Evolutionary conservation across 352 stramenopile genomes (phyloP), one percentile per base, ranked within the genome.

Genomic region (Plasmopara muralis): DNA sequence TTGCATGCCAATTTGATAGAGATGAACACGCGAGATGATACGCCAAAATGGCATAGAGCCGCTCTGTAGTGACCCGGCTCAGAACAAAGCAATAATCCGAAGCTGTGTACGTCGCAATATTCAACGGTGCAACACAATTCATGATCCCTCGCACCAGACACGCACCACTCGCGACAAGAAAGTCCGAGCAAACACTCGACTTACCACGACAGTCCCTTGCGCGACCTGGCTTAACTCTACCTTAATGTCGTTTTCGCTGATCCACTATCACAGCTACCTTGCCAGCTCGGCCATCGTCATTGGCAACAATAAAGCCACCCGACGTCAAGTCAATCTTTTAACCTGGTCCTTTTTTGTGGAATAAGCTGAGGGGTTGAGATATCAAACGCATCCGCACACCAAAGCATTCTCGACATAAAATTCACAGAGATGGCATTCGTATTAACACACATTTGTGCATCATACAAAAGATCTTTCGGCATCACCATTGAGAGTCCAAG

Each of bases 261-360:
- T 59, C 56, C 31, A 55, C 33, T 45, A 64, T 43, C 10, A 64
- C 45, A 41, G 59, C 40, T 2, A 29, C 0, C 1, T 55, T 44
- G 6, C 29, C 56, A 52, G 48, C 41, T 38, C 48, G 55, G 34
- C 31, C 38, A 60, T 64, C 55, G 15, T 25, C 50, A 56, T 70
- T 68, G 42, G 65, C 53, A 38, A 55, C 50, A 62, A 67, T 64
- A 13, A 16, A 69, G 15, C 53, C 60, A 62, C 29, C 33, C 28
- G 41, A 62, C 33, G 31, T 45, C 50, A 50, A 59, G 38, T 59
- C 40, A 16, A 43, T 18, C 38, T 8, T 35, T 25, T 53, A n/a
- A n/a, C n/a, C n/a, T n/a, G n/a, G n/a, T 54, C 0, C 7, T 7
- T 50, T 28, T 14, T 38, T 5, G 7, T 41, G 28, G 45, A 55